Evolutionary conservation across 2,329 filamentous ascomycete genomes (phyloP).

Genomic region (Fusarium albosuccineum): DNA sequence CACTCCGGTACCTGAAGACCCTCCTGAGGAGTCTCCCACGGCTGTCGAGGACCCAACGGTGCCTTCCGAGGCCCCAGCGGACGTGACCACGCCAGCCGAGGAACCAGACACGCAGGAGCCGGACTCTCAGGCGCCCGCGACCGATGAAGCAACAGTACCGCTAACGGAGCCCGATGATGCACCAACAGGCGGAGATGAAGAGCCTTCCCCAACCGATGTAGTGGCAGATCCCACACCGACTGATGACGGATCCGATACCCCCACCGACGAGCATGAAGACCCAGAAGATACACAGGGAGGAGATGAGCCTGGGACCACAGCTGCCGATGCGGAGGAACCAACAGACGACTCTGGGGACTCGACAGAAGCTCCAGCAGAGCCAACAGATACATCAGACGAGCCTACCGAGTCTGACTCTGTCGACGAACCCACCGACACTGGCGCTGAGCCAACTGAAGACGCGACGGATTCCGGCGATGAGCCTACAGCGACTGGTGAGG

Average conservation of each 20-base stretch:
- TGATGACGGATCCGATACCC: not conserved
- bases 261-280: not conserved
- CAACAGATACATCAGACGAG: not conserved
- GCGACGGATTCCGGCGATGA: not conserved
- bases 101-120: not conserved
- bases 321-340: not conserved
- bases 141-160: not conserved
- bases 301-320: not conserved
- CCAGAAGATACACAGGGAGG: not conserved
- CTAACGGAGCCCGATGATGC: not conserved
- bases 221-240: not conserved
- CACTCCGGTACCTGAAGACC: not conserved
- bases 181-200: not conserved
- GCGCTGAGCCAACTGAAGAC: not conserved
- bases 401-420: too few relatives aligned
- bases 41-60: not conserved
- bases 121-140: not conserved
- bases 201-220: not conserved
- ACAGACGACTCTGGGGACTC: not conserved
- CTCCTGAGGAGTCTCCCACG: slow-evolving; percentile 4
- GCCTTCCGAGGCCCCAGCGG: not conserved
- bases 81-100: not conserved
- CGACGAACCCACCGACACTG: not conserved
- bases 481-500: not conserved
- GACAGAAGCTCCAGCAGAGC: not conserved